phyloP scores from a whole-genome alignment of 1,284 basidiomycete genomes.

The Pascua sp. region DNA sequence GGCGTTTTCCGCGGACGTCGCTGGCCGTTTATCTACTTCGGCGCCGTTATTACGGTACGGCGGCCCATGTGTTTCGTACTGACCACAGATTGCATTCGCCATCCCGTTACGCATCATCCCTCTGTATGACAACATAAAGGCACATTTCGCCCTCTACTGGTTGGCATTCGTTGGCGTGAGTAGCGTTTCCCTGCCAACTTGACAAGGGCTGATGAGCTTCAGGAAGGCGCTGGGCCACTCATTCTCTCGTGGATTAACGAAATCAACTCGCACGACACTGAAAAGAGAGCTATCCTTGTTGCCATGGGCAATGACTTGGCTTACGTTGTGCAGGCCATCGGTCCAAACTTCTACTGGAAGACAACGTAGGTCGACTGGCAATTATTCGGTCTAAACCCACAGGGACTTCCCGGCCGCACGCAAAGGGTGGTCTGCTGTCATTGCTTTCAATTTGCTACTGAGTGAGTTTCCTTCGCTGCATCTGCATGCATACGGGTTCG shows the following conservation, averaged over 20 bases:
- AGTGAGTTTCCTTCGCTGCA: slow-evolving; percentile 17
- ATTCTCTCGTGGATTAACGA: slow-evolving; percentile 37
- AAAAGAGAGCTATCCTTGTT: slow-evolving; percentile 38
- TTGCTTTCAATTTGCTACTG: slow-evolving; percentile 22
- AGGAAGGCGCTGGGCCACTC: slow-evolving; percentile 16
- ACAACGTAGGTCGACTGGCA: slow-evolving; percentile 6
- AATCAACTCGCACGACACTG: slow-evolving; percentile 31
- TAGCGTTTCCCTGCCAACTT: no score
- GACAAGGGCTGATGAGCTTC: not conserved
- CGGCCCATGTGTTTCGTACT: no score
- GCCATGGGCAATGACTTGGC: slow-evolving; percentile 37
- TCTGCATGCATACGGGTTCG: no score
- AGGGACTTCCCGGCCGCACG: slow-evolving; percentile 32
- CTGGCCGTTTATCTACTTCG: slow-evolving; percentile 37
- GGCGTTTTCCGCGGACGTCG: slow-evolving; percentile 30
- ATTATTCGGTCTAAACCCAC: no score
- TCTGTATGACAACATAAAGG: slow-evolving; percentile 32
- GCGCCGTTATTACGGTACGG: slow-evolving; percentile 20
- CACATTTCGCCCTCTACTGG: slow-evolving; percentile 32
- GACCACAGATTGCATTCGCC: slow-evolving; percentile 14
- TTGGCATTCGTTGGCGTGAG: slow-evolving; percentile 5
- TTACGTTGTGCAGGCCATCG: slow-evolving; percentile 40
- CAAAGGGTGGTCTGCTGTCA: slow-evolving; percentile 31
- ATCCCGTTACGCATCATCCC: slow-evolving; percentile 25
- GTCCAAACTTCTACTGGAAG: slow-evolving; percentile 42